Percentiles rank a stretch among this genome's conserved stretches.
Conservation (phyloP, 441 rosid species). For the Croton setiger region DNA sequence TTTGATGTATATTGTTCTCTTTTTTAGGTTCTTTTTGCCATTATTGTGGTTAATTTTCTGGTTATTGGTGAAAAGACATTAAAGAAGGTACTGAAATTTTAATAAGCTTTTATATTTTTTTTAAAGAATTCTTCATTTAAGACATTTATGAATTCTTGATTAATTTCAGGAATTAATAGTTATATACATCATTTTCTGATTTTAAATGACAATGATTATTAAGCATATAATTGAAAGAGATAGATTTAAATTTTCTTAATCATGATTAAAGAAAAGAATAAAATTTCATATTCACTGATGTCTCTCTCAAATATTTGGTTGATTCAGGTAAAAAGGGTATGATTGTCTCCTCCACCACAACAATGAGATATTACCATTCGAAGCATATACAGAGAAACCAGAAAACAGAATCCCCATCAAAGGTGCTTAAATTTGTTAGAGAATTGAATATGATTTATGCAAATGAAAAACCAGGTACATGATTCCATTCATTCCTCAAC, state of each 20-base stretch:
- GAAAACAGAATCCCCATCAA: not conserved
- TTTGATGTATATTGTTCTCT: not conserved
- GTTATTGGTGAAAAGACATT: not conserved
- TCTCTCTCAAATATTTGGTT: not conserved
- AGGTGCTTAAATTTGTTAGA: constrained; percentile 8
- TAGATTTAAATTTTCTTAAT: too few species aligned
- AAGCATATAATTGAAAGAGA: too few species aligned
- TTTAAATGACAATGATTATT: too few species aligned
- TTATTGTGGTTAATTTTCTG: not conserved
- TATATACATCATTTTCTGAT: too few species aligned
- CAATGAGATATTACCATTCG: not conserved
- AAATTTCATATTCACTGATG: too few species aligned
- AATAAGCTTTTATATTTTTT: not conserved
- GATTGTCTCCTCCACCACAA: not conserved
- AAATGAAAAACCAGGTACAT: constrained; percentile 4
- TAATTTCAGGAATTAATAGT: too few species aligned
- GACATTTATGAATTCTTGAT: too few species aligned
- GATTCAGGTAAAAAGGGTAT: not conserved
- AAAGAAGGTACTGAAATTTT: not conserved
- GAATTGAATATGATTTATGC: constrained; percentile 11
- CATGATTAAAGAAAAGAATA: not conserved
- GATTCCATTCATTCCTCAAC: not conserved
- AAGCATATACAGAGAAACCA: not conserved
- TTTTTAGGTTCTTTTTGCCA: constrained; percentile 7
- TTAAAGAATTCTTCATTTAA: not conserved